phyloP scores from a whole-genome alignment of 2,329 filamentous ascomycete genomes.

The Colletotrichum tropicicola region DNA sequence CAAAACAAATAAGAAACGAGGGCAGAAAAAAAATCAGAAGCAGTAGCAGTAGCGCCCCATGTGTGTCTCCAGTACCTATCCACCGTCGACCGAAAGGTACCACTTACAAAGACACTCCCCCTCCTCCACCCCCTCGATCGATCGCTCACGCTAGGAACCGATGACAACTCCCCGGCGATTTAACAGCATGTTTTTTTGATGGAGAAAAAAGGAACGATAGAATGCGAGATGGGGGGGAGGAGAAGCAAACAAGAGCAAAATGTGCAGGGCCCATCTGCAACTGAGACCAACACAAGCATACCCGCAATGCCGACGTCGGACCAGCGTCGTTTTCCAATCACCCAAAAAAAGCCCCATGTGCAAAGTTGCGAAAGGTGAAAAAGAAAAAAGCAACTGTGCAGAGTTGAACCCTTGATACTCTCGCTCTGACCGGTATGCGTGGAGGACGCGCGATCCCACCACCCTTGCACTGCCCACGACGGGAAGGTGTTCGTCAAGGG shows the following conservation, averaged over 20 bases:
- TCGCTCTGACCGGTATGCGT: background rate
- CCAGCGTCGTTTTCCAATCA: background rate
- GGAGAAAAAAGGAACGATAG: background rate
- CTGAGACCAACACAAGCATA: background rate
- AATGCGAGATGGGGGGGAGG: background rate
- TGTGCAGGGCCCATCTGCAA: constrained; percentile 1
- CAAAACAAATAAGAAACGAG: background rate
- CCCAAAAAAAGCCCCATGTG: background rate
- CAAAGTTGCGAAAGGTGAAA: background rate
- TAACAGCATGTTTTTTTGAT: background rate
- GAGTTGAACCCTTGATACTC: background rate
- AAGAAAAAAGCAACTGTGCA: constrained; percentile 7
- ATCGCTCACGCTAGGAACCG: constrained; percentile 12
- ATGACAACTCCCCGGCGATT: constrained; percentile 15
- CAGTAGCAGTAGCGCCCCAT: background rate
- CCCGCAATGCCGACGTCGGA: constrained; percentile 15
- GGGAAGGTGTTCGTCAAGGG: background rate
- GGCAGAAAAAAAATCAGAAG: background rate
- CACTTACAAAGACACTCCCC: too few relatives aligned
- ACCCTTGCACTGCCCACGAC: background rate
- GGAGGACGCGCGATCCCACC: background rate
- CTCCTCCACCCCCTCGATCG: constrained; percentile 21
- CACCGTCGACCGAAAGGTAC: too few relatives aligned
- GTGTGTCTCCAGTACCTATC: background rate
- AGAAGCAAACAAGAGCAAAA: background rate